Base-by-base conservation (phyloP, 495 filamentous ascomycete species). In the Aspergillus ostianus region DNA sequence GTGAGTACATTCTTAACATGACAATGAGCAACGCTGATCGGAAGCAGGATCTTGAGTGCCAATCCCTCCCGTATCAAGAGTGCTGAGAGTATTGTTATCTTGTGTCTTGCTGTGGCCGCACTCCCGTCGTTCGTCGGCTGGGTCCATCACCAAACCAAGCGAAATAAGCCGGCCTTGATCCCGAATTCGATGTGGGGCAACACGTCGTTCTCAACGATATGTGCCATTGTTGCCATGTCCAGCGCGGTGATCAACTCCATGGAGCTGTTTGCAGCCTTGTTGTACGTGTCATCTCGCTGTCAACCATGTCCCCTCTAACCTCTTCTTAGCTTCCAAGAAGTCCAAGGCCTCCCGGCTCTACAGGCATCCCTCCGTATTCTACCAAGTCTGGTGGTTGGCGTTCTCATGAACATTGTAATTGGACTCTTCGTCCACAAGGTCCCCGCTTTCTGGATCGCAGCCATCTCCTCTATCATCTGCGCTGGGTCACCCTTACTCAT, bases 111-210 rank as follows among this genome's bases (percentile, higher is more conserved):
- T 18, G 57, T 73, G 5, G 57, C 66, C 10, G 65, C 81, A 6
- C 64, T 82, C 0, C 75, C 79, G 0, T 66, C 62, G 0, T 87
- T 85, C 60, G 58, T 74, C 18, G 55, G 63, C 1, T 84, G 82
- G 82, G 75, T 81, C 68, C 63, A 70, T 44, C 63, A 67, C 44
- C 77, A 75, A 51, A 81, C 78, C 47, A 66, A 69, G 50, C 60
- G 49, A 2, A 66, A 69, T 6, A 70, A 72, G 26, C 72, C 80
- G 12, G 81, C 79, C 13, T 59, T 87, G 44, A 83, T 87, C 2
- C 83, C 83, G 0, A 87, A 84, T 65, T 71, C 71, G 0, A 55
- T 86, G 2, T 86, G 83, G 83, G 73, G 69, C 27, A 83, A 82
- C 41, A 58, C 60, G 0, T 68, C 73, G 0, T 86, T 85, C 54